These are phyloP conservation scores for Chlorencoelia australis DNA, from an alignment of 2,329 filamentous ascomycete genomes.

Conservation along the genomic window DNA sequence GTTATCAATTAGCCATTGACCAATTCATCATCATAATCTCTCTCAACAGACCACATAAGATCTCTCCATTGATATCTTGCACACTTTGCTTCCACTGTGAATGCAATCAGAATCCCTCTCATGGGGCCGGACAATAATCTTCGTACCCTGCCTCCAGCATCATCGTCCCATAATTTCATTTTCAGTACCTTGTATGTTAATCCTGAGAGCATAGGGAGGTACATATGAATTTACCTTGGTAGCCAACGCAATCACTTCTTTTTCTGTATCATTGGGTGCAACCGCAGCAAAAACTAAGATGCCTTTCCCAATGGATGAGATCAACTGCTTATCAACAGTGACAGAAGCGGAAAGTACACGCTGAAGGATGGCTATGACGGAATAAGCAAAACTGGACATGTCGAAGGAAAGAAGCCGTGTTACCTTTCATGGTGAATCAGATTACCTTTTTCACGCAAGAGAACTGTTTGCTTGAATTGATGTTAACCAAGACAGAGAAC, in stretches of 20 bases:
- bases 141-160: slow-evolving; percentile 23
- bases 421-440: slow-evolving; percentile 32
- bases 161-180: slow-evolving; percentile 69
- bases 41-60: slow-evolving; percentile 67
- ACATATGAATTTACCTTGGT: too few relatives aligned
- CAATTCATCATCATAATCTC: background rate
- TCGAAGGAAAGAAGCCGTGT: background rate
- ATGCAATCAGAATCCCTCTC: slow-evolving; percentile 9
- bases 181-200: too few relatives aligned
- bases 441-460: too few relatives aligned
- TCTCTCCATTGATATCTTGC: slow-evolving; percentile 77
- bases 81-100: slow-evolving; percentile 82
- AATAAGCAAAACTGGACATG: slow-evolving; percentile 6
- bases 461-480: too few relatives aligned
- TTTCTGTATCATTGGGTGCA: slow-evolving; percentile 79
- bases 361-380: slow-evolving; percentile 69
- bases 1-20: slow-evolving; percentile 3
- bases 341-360: slow-evolving; percentile 92
- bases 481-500: too few relatives aligned
- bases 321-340: slow-evolving; percentile 79
- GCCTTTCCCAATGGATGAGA: slow-evolving; percentile 86
- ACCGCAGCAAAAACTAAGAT: slow-evolving; percentile 87
- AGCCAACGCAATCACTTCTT: slow-evolving; percentile 76
- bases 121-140: slow-evolving; percentile 4
- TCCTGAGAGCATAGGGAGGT: too few relatives aligned